Percentiles rank a stretch among this genome's conserved stretches.
phyloP scores from a whole-genome alignment of 2,329 filamentous ascomycete genomes.

The Dactylella cylindrospora region DNA sequence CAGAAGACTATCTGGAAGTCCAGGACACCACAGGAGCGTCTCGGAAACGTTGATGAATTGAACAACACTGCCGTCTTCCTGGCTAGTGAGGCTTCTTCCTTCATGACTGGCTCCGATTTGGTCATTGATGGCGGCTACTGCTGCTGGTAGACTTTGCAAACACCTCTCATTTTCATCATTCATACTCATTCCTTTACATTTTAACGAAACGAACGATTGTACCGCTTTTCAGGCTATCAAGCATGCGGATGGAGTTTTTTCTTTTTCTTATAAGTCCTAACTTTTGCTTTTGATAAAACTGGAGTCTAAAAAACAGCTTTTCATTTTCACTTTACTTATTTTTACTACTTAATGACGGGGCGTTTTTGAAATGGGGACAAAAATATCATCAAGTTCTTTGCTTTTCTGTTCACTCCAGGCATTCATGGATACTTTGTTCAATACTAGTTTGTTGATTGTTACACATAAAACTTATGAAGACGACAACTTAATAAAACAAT shows the following conservation, averaged over 20 bases:
- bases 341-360: not conserved
- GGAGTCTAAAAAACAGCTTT: not conserved
- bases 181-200: conserved; percentile 25
- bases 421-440: too few species aligned
- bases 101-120: conserved; percentile 76
- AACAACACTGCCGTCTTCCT: conserved; percentile 77
- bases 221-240: conserved; percentile 8
- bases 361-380: conserved; percentile 7
- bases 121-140: conserved; percentile 60
- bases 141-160: conserved; percentile 45
- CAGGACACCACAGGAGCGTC: conserved; percentile 70
- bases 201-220: not conserved
- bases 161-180: conserved; percentile 43
- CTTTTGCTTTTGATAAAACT: not conserved
- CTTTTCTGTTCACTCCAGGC: too few species aligned
- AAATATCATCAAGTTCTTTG: not conserved
- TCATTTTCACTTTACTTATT: not conserved
- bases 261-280: not conserved
- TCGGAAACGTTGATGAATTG: conserved; percentile 72
- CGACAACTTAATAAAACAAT: too few species aligned
- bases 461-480: too few species aligned
- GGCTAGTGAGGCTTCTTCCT: conserved; percentile 69
- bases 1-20: conserved; percentile 81
- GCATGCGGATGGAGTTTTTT: conserved; percentile 24
- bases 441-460: too few species aligned